Conservation (phyloP, 495 filamentous ascomycete species). For the Usnea hakonensis region DNA sequence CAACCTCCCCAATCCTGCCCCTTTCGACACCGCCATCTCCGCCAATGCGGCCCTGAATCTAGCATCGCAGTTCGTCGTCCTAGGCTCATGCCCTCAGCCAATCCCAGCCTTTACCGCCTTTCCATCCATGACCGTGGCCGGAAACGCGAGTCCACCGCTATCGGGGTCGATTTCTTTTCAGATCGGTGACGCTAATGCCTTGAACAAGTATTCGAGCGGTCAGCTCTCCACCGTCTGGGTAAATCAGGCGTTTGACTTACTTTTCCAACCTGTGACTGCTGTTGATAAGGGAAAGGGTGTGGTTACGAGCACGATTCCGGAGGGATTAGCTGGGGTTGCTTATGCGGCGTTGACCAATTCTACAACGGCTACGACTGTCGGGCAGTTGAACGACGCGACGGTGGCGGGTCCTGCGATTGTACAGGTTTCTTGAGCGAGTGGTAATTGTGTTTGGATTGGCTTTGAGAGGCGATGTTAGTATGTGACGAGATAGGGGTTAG, state of each 20-base stretch:
- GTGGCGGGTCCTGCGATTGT: slow-evolving; percentile 9
- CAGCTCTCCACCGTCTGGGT: too few species aligned
- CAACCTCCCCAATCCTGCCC: too few species aligned
- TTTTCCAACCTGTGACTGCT: too few species aligned
- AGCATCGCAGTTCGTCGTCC: slow-evolving; percentile 40
- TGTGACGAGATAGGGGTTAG: too few species aligned
- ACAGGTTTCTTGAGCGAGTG: not conserved
- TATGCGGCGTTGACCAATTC: slow-evolving; percentile 6
- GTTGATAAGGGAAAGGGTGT: not conserved
- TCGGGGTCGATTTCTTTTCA: not conserved
- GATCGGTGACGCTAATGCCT: too few species aligned
- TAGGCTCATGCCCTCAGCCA: slow-evolving; percentile 42
- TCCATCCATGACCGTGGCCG: not conserved
- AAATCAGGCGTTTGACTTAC: too few species aligned
- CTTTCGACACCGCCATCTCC: slow-evolving; percentile 46
- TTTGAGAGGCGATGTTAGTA: too few species aligned
- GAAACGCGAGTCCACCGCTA: too few species aligned
- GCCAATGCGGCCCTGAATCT: slow-evolving; percentile 51
- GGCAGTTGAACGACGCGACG: not conserved
- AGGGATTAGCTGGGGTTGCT: slow-evolving; percentile 6
- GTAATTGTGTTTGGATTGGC: too few species aligned
- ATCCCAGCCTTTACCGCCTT: not conserved
- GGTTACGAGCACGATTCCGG: slow-evolving; percentile 4
- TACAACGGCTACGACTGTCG: not conserved
- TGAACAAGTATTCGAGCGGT: too few species aligned